These are phyloP conservation scores for Monosporascus sp. DNA, from an alignment of 2,329 filamentous ascomycete species.

Conservation along the genomic window DNA sequence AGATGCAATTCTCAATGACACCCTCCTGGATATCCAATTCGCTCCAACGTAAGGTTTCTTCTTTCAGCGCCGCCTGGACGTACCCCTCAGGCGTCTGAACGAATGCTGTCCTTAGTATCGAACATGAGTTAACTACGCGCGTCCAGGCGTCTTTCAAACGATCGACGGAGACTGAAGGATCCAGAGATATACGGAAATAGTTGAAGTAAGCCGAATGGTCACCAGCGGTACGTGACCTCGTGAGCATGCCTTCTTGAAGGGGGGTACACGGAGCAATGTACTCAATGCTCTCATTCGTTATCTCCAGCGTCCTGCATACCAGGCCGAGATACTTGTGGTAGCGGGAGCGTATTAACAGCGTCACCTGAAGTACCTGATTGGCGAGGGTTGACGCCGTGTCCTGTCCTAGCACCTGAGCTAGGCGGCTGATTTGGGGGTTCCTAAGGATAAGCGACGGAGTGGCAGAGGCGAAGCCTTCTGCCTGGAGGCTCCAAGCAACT, in stretches of 20 bases:
- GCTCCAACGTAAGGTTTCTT: constrained; percentile 38
- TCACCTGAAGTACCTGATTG: constrained; percentile 39
- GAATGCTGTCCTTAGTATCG: constrained; percentile 71
- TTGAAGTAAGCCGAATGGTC: constrained; percentile 68
- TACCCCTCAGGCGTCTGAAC: constrained; percentile 69
- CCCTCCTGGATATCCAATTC: constrained; percentile 25
- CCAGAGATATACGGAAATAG: constrained; percentile 59
- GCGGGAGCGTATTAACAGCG: constrained; percentile 59
- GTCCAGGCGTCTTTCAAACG: constrained; percentile 56
- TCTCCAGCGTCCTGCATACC: constrained; percentile 47
- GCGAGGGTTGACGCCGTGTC: constrained; percentile 7
- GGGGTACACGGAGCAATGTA: constrained; percentile 78
- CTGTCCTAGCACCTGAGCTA: constrained; percentile 34
- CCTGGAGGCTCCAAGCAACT: constrained; percentile 60
- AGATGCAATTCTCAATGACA: constrained; percentile 28
- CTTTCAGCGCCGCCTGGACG: constrained; percentile 63
- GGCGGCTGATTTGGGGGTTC: constrained; percentile 46
- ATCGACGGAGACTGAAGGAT: constrained; percentile 35
- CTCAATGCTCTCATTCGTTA: constrained; percentile 55
- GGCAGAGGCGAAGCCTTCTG: constrained; percentile 54
- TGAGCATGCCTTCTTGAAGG: constrained; percentile 82
- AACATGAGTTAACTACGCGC: constrained; percentile 42
- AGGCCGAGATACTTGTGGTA: constrained; percentile 54
- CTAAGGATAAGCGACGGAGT: constrained; percentile 65
- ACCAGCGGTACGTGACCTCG: constrained; percentile 55